Conservation (phyloP, 768 basidiomycete genomes). For the Calocybe cyanea region DNA sequence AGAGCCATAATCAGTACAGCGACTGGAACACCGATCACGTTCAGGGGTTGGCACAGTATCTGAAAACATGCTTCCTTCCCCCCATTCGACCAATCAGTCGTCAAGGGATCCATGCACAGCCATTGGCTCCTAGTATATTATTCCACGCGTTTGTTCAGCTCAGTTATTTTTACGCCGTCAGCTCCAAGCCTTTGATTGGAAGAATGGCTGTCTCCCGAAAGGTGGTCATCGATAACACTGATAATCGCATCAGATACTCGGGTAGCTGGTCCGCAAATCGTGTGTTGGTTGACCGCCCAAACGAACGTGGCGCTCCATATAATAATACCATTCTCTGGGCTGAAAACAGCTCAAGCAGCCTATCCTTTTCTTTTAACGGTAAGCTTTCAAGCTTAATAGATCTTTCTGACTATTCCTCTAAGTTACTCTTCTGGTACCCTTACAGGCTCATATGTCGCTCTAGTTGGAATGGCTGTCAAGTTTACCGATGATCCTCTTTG, state of each 20-base stretch:
- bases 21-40: too few relatives aligned
- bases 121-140: too few relatives aligned
- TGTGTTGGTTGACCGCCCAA: slow-evolving; percentile 19
- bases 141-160: too few relatives aligned
- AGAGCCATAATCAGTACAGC: too few relatives aligned
- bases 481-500: slow-evolving; percentile 17
- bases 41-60: too few relatives aligned
- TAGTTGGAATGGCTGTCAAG: slow-evolving; percentile 18
- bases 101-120: too few relatives aligned
- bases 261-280: slow-evolving; percentile 21
- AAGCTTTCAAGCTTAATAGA: not conserved
- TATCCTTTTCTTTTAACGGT: slow-evolving; percentile 29
- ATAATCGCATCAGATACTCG: slow-evolving; percentile 23
- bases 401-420: not conserved
- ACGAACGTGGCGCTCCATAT: slow-evolving; percentile 28
- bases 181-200: too few relatives aligned
- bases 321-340: slow-evolving; percentile 26
- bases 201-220: not conserved
- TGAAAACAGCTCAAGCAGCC: slow-evolving; percentile 20
- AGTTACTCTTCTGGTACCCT: not conserved
- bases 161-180: not conserved
- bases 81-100: too few relatives aligned
- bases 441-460: slow-evolving; percentile 9
- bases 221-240: slow-evolving; percentile 30
- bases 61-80: too few relatives aligned